Conservation (phyloP, 768 basidiomycete species). For the Suillus subalutaceus region DNA sequence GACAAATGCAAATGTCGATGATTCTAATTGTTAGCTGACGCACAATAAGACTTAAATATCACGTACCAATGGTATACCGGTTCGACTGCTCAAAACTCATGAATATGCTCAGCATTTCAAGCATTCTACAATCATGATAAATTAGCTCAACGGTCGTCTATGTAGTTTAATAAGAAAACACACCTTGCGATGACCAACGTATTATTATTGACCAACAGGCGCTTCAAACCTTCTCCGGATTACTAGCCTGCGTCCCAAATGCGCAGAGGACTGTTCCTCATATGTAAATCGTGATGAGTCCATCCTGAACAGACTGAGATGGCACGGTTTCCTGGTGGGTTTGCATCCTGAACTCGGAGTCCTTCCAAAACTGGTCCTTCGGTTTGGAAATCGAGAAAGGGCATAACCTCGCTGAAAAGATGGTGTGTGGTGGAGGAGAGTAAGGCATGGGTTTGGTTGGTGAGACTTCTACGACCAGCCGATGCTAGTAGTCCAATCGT, state of each 20-base stretch:
- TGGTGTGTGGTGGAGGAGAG: not conserved
- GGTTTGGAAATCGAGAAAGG: constrained; percentile 54
- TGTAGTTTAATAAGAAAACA: constrained; percentile 6
- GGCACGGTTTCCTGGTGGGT: constrained; percentile 15
- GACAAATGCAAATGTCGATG: not conserved
- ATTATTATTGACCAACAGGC: constrained; percentile 50
- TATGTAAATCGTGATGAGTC: constrained; percentile 18
- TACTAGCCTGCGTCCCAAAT: constrained; percentile 46
- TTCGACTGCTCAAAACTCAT: constrained; percentile 85
- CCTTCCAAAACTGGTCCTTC: constrained; percentile 42
- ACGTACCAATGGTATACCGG: constrained; percentile 70
- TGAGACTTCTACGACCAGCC: not conserved
- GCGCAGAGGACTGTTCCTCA: constrained; percentile 31
- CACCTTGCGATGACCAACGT: constrained; percentile 64
- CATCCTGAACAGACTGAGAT: constrained; percentile 8
- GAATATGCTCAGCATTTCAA: constrained; percentile 91
- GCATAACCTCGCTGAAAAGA: constrained; percentile 40
- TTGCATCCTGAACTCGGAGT: constrained; percentile 13
- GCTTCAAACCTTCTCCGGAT: constrained; percentile 46
- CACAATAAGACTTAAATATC: not conserved
- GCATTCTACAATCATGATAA: constrained; percentile 48
- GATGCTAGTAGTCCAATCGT: not conserved
- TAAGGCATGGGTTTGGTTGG: not conserved
- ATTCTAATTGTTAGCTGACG: not conserved
- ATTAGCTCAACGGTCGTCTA: not conserved